Percentiles rank a stretch among this genome's conserved stretches.
Evolutionary conservation across 257 asterid genomes (phyloP).

Genomic region (Capsicum chinense): DNA sequence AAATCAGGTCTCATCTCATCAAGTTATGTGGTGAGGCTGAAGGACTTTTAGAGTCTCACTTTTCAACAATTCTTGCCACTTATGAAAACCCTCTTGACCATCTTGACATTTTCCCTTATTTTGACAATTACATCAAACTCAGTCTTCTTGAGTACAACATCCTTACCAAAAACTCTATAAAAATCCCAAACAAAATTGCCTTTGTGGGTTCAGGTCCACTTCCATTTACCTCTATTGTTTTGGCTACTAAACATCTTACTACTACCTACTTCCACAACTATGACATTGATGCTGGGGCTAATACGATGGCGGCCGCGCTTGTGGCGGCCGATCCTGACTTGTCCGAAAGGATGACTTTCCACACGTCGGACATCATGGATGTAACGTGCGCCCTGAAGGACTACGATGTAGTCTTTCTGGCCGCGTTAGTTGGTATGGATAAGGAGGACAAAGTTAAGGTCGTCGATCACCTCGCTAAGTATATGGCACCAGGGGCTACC

Average conservation of each 20-base stretch:
- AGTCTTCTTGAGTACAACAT: constrained; percentile 64
- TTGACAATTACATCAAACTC: constrained; percentile 76
- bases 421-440: constrained; percentile 91
- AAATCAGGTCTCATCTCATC: constrained; percentile 65
- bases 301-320: constrained; percentile 58
- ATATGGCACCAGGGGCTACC: constrained; percentile 77
- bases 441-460: constrained; percentile 59
- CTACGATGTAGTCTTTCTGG: constrained; percentile 84
- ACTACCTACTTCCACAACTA: constrained; percentile 68
- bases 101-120: constrained; percentile 70
- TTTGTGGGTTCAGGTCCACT: constrained; percentile 90
- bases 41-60: constrained; percentile 71
- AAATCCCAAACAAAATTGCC: constrained; percentile 51
- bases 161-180: constrained; percentile 45
- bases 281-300: constrained; percentile 70
- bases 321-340: constrained; percentile 57
- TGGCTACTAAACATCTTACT: constrained; percentile 65
- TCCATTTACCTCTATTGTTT: constrained; percentile 85
- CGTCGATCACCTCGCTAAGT: constrained; percentile 56
- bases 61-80: constrained; percentile 56
- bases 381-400: constrained; percentile 48
- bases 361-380: constrained; percentile 61
- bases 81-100: constrained; percentile 60
- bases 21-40: constrained; percentile 75
- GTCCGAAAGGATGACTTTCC: constrained; percentile 61